Percentiles rank a stretch among this genome's conserved stretches.
These are phyloP conservation scores for Paracamarosporium sp. DNA, from an alignment of 2,329 filamentous ascomycete species.

Conservation along the genomic window DNA sequence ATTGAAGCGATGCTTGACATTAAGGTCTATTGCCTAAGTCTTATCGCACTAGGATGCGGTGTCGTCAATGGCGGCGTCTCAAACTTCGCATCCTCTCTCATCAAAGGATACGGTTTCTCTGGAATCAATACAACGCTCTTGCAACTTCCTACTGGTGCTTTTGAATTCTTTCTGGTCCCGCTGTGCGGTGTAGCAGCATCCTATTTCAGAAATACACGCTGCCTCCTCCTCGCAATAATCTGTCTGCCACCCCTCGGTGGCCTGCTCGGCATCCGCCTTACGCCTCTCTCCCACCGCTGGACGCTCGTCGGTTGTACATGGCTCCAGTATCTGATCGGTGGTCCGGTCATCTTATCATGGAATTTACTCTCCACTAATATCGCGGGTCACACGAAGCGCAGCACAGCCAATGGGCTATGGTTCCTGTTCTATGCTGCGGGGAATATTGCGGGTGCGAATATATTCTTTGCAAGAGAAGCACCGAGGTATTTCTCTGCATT, in stretches of 20 bases:
- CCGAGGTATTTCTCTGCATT: constrained; percentile 55
- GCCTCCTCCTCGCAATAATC: constrained; percentile 45
- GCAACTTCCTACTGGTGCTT: constrained; percentile 52
- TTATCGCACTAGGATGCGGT: constrained; percentile 53
- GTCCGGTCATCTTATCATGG: constrained; percentile 60
- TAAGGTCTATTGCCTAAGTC: constrained; percentile 48
- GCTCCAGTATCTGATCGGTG: constrained; percentile 59
- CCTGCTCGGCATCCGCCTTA: constrained; percentile 59
- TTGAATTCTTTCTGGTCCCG: constrained; percentile 52
- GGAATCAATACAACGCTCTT: constrained; percentile 51
- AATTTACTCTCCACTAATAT: constrained; percentile 54
- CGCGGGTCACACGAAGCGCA: constrained; percentile 61
- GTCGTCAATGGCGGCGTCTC: constrained; percentile 59
- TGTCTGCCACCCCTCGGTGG: constrained; percentile 57
- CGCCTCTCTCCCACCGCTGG: constrained; percentile 53
- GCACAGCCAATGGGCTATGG: constrained; percentile 57
- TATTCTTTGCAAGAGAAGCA: constrained; percentile 54
- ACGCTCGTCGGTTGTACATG: constrained; percentile 61
- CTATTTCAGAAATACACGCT: constrained; percentile 37
- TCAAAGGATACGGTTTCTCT: constrained; percentile 53
- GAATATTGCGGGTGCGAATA: constrained; percentile 57
- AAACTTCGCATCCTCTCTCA: constrained; percentile 57
- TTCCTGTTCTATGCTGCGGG: constrained; percentile 58
- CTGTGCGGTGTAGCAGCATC: constrained; percentile 42
- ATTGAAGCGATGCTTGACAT: constrained; percentile 50